Percentiles rank a stretch among this genome's conserved stretches.
Evolutionary conservation across 1,139 yeast species (phyloP).

Genomic region (Pichia terricola): DNA sequence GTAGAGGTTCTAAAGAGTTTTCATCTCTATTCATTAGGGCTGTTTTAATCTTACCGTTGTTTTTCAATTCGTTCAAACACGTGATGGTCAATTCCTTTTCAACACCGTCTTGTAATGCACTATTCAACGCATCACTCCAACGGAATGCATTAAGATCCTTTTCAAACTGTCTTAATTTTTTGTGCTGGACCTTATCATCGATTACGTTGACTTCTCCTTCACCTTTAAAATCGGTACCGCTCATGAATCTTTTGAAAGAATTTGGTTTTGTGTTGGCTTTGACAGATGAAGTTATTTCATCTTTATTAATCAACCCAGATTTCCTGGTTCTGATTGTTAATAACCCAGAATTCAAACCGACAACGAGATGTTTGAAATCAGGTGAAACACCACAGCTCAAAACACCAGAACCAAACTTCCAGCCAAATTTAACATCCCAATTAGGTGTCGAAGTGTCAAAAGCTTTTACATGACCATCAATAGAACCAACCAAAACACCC

Average conservation of each 20-base stretch:
- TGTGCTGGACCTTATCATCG: constrained; percentile 37
- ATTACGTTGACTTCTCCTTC: constrained; percentile 74
- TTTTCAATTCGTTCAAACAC: constrained; percentile 73
- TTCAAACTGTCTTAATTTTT: constrained; percentile 73
- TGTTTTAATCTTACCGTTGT: constrained; percentile 77
- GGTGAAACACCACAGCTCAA: constrained; percentile 87
- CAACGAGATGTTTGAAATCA: constrained; percentile 78
- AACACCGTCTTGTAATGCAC: constrained; percentile 70
- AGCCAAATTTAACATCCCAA: constrained; percentile 91
- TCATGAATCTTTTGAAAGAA: constrained; percentile 65
- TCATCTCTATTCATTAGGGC: constrained; percentile 80
- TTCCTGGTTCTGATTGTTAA: constrained; percentile 82
- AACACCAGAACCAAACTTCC: constrained; percentile 95
- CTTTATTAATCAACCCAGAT: constrained; percentile 23
- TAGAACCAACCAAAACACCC: constrained; percentile 83
- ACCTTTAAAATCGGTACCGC: constrained; percentile 86
- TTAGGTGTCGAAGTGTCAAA: constrained; percentile 66
- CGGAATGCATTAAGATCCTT: constrained; percentile 75
- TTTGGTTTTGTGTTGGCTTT: constrained; percentile 9
- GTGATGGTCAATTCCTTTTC: constrained; percentile 73
- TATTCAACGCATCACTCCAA: constrained; percentile 88
- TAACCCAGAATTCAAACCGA: constrained; percentile 89
- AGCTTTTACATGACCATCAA: constrained; percentile 95
- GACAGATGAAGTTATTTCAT: no score
- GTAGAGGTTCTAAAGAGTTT: constrained; percentile 62